Conservation (phyloP, 148 eudicot genomes). For the Chenopodium suecicum region DNA sequence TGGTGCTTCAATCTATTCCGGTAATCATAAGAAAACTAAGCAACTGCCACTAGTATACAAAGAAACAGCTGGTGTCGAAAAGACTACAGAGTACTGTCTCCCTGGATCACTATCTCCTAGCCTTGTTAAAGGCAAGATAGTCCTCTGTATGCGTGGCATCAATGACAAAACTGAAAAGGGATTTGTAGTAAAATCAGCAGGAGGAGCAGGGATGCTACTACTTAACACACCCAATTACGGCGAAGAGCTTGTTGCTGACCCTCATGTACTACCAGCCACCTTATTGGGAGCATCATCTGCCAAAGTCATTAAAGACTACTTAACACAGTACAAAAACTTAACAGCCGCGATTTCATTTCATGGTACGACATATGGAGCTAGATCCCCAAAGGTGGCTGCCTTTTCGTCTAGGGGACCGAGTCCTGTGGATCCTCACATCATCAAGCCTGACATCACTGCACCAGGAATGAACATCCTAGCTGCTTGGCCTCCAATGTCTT, state of each 20-base stretch:
- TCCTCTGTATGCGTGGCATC: constrained; percentile 57
- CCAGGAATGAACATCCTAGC: constrained; percentile 77
- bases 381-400: constrained; percentile 65
- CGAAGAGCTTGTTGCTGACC: constrained; percentile 64
- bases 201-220: constrained; percentile 70
- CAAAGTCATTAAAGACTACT: constrained; percentile 37
- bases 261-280: constrained; percentile 61
- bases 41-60: constrained; percentile 45
- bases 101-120: constrained; percentile 36
- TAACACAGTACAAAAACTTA: constrained; percentile 23
- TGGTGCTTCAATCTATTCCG: constrained; percentile 48
- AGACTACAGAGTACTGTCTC: constrained; percentile 41
- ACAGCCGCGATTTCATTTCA: constrained; percentile 46
- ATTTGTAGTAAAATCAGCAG: constrained; percentile 50
- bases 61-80: constrained; percentile 43
- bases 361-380: constrained; percentile 45
- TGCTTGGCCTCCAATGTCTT: constrained; percentile 66
- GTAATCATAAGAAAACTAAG: constrained; percentile 30
- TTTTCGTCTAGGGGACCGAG: constrained; percentile 80
- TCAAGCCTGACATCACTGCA: constrained; percentile 71
- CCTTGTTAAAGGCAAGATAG: constrained; percentile 56
- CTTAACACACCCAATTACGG: constrained; percentile 47
- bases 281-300: constrained; percentile 55
- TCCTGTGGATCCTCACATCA: constrained; percentile 45
- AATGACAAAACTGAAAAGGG: constrained; percentile 53